Evolutionary conservation across 495 filamentous ascomycete genomes (phyloP), one percentile per base, ranked within the genome.

Genomic region (Stereocaulon alpinum): DNA sequence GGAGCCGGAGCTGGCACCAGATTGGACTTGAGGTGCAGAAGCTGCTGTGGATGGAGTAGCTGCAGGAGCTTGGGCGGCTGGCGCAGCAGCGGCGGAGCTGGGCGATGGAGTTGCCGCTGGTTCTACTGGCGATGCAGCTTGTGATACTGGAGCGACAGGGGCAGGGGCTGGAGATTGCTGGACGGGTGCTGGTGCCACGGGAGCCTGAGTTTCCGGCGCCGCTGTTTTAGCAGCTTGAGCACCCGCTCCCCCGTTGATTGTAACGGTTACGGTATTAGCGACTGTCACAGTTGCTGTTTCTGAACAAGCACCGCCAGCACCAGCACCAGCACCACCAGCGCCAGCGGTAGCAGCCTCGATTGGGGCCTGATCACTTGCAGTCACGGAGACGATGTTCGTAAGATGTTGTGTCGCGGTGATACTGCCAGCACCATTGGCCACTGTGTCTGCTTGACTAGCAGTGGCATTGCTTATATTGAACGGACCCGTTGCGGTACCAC

Each of bases 251-350:
- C 44, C 44, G 30, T 32, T 37, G 47, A 55, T 52, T 6, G 59
- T 61, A n/a, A 64, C 59, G n/a, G 62, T 64, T 24, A 61, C 53
- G 54, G 59, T 64, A 17, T 42, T 12, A 14, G n/a, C 20, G 7
- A 55, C 53, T 15, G 59, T 58, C 17, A 61, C 59, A 32, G 59
- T 64, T 40, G 40, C 32, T 9, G 55, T 44, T 11, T 15, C 55
- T 45, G 55, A 24, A 57, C 55, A 48, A 22, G 55, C 29, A 29
- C 55, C 30, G 27, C 40, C 15, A 34, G 43, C 40, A 57, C 55
- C 29, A 22, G 42, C n/a, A 29, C 55, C 22, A 18, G 27, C n/a
- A 40, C 32, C 43, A 9, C 41, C 20, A 48, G 20, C 29, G 2
- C 41, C 30, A 27, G 55, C 27, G 11, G 44, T 47, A 47, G 41